Conservation (phyloP, 164 flowering plant species). For the Tetrastigma voinierianum region DNA sequence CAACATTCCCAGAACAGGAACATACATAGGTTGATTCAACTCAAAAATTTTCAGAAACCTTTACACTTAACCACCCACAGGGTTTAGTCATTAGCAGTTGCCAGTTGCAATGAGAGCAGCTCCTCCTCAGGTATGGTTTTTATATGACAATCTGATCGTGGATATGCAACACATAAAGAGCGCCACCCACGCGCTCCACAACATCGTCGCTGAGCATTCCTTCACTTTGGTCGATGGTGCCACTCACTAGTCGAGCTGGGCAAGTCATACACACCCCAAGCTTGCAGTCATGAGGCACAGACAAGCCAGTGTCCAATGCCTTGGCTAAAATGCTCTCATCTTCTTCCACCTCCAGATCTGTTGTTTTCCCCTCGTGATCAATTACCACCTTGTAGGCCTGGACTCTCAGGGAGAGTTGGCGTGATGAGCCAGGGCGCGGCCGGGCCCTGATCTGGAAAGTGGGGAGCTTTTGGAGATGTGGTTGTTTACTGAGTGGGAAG, state of each 20-base stretch:
- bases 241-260: conserved; percentile 73
- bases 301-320: conserved; percentile 68
- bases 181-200: conserved; percentile 67
- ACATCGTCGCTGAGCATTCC: conserved; percentile 98
- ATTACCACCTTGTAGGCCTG: conserved; percentile 66
- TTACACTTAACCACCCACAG: too few species aligned
- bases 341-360: conserved; percentile 76
- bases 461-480: conserved; percentile 22
- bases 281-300: conserved; percentile 91
- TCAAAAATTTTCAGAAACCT: not conserved
- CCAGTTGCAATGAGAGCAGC: conserved; percentile 75
- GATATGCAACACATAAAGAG: conserved; percentile 74
- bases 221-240: conserved; percentile 89
- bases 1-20: conserved; percentile 3
- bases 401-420: conserved; percentile 9
- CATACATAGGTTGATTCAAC: not conserved
- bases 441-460: conserved; percentile 14
- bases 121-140: conserved; percentile 87
- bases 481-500: conserved; percentile 28
- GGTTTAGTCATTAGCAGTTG: conserved; percentile 80
- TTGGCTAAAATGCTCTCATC: conserved; percentile 81
- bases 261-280: conserved; percentile 99
- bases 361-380: conserved; percentile 65
- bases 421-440: conserved; percentile 6
- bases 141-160: conserved; percentile 74